A percentile compares a stretch with the other conserved stretches of the same genome.
phyloP scores from a whole-genome alignment of 495 filamentous ascomycete genomes.

The Friedmanniomyces simplex region DNA sequence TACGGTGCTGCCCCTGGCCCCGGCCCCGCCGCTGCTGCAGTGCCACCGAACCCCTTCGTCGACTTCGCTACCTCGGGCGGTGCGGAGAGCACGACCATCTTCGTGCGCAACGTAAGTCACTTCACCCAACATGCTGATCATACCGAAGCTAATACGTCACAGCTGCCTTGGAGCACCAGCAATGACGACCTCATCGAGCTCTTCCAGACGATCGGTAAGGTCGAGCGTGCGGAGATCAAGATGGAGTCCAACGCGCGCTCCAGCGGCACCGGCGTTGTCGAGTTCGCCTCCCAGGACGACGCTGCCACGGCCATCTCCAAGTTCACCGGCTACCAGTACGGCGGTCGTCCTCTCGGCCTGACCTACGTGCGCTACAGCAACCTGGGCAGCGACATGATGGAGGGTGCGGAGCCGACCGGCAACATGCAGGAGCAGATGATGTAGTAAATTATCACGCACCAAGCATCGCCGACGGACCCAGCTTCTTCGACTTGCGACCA shows the following conservation, averaged over 20 bases:
- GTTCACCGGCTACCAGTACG: slow-evolving; percentile 96
- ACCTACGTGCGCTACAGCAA: slow-evolving; percentile 85
- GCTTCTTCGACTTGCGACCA: not conserved
- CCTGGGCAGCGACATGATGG: slow-evolving; percentile 59
- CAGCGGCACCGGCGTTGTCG: slow-evolving; percentile 86
- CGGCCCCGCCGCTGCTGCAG: slow-evolving; percentile 32
- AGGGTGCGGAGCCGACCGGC: slow-evolving; percentile 59
- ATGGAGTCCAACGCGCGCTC: slow-evolving; percentile 96
- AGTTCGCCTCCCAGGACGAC: slow-evolving; percentile 73
- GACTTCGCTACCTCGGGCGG: slow-evolving; percentile 83
- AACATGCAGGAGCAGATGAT: slow-evolving; percentile 94
- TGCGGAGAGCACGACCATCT: slow-evolving; percentile 74
- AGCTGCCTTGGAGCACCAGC: slow-evolving; percentile 98
- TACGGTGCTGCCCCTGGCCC: slow-evolving; percentile 31
- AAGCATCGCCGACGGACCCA: not conserved
- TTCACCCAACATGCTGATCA: not conserved
- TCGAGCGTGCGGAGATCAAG: slow-evolving; percentile 95
- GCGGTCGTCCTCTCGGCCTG: slow-evolving; percentile 84
- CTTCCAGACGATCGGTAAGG: slow-evolving; percentile 95
- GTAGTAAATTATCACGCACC: slow-evolving; percentile 36
- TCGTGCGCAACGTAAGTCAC: slow-evolving; percentile 86
- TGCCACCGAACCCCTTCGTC: slow-evolving; percentile 87
- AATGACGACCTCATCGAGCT: slow-evolving; percentile 94
- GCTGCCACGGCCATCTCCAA: slow-evolving; percentile 93
- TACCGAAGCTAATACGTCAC: slow-evolving; percentile 17